Percentiles rank a stretch among this genome's conserved stretches.
Conservation (phyloP, 352 stramenopile genomes). For the Pythium graminicola region DNA sequence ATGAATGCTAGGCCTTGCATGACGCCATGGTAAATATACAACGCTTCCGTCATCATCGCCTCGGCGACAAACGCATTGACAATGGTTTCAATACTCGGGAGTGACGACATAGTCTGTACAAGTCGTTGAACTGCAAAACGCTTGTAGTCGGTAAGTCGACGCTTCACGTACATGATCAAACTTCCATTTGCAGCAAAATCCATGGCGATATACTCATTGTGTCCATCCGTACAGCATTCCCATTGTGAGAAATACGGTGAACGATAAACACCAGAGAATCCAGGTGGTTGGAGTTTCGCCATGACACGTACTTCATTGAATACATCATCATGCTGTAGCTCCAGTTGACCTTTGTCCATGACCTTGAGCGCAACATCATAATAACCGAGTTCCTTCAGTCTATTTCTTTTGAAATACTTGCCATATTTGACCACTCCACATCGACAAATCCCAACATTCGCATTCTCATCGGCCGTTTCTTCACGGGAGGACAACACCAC, state of each 20-base stretch:
- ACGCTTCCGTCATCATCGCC: constrained; percentile 61
- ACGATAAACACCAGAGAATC: constrained; percentile 47
- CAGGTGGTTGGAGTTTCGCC: constrained; percentile 60
- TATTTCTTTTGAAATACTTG: constrained; percentile 62
- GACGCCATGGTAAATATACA: constrained; percentile 60
- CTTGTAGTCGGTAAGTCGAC: constrained; percentile 61
- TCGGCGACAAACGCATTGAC: constrained; percentile 57
- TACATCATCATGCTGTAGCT: constrained; percentile 68
- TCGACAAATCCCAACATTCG: constrained; percentile 56
- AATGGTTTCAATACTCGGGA: constrained; percentile 38
- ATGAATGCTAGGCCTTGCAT: constrained; percentile 70
- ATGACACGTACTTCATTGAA: constrained; percentile 77
- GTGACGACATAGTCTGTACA: constrained; percentile 44
- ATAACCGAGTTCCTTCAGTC: constrained; percentile 18
- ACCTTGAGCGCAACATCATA: constrained; percentile 73
- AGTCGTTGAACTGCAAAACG: constrained; percentile 50
- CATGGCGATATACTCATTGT: constrained; percentile 79
- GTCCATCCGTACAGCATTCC: constrained; percentile 54
- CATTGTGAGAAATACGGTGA: constrained; percentile 67
- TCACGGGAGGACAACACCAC: constrained; percentile 33
- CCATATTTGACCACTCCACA: constrained; percentile 67
- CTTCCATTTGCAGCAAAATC: constrained; percentile 65
- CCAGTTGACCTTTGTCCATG: constrained; percentile 62
- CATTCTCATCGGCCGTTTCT: constrained; percentile 38
- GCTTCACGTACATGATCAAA: constrained; percentile 60